A percentile compares a stretch with the other conserved stretches of the same genome.
phyloP scores from a whole-genome alignment of 1,139 yeast species.

The Citeromyces hawaiiensis region DNA sequence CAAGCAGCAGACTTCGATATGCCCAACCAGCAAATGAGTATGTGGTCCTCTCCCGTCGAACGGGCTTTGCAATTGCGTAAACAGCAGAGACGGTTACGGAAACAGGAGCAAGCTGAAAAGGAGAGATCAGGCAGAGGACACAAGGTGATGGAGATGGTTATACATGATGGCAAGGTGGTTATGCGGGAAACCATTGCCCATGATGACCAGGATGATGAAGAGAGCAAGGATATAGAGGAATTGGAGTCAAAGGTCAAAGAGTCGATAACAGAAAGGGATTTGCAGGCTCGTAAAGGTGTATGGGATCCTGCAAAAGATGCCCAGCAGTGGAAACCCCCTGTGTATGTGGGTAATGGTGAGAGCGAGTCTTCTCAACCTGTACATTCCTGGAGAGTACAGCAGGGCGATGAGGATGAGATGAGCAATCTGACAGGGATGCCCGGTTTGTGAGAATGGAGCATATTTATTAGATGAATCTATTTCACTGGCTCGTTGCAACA shows the following conservation, averaged over 20 bases:
- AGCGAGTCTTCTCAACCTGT: background rate
- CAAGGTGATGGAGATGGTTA: slow-evolving; percentile 62
- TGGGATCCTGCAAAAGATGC: slow-evolving; percentile 52
- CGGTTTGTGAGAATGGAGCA: background rate
- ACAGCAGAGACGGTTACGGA: slow-evolving; percentile 63
- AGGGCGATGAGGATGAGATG: slow-evolving; percentile 1
- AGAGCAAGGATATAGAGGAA: slow-evolving; percentile 22
- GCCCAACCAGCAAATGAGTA: slow-evolving; percentile 33
- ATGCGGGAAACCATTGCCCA: slow-evolving; percentile 17
- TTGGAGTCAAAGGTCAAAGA: slow-evolving; percentile 15
- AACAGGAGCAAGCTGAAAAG: slow-evolving; percentile 43
- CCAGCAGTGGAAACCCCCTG: slow-evolving; percentile 37
- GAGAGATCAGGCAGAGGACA: slow-evolving; percentile 62
- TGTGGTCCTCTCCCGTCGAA: slow-evolving; percentile 86
- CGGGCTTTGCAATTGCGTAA: slow-evolving; percentile 71
- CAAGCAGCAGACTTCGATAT: slow-evolving; percentile 81
- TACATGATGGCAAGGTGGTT: slow-evolving; percentile 69
- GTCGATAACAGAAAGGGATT: slow-evolving; percentile 17
- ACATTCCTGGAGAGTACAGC: slow-evolving; percentile 1
- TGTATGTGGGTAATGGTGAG: slow-evolving; percentile 17
- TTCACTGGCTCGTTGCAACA: too few relatives aligned
- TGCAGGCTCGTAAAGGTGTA: slow-evolving; percentile 18
- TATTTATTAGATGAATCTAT: too few relatives aligned
- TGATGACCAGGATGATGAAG: slow-evolving; percentile 18
- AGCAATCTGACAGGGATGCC: background rate